These are phyloP conservation scores for Naganishia onofrii DNA, from an alignment of 768 basidiomycete species.

Conservation along the genomic window DNA sequence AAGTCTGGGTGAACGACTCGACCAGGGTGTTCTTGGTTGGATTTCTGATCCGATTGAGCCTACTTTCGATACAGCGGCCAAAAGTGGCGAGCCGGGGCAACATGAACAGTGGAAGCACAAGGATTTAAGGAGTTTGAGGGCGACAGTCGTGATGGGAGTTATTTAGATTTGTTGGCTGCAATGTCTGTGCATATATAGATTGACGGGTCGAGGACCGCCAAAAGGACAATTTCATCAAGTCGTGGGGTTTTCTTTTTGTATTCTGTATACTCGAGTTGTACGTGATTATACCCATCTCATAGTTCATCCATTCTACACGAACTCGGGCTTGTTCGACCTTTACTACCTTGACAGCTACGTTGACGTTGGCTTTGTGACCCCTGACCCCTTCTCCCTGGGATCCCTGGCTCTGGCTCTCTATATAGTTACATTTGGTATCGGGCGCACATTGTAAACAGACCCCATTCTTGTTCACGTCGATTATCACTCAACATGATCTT, in stretches of 20 bases:
- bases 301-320: too few species aligned
- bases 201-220: neutral
- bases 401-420: too few species aligned
- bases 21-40: slow-evolving; percentile 30
- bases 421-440: too few species aligned
- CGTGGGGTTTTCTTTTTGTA: neutral
- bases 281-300: neutral
- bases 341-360: too few species aligned
- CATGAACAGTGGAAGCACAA: slow-evolving; percentile 23
- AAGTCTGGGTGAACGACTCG: slow-evolving; percentile 20
- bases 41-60: slow-evolving; percentile 22
- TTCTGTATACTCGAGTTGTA: neutral
- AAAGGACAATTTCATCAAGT: neutral
- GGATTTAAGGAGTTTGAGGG: slow-evolving; percentile 30
- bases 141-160: slow-evolving; percentile 32
- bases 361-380: too few species aligned
- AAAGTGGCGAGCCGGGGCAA: neutral
- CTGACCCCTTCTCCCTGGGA: too few species aligned
- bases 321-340: too few species aligned
- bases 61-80: neutral
- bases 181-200: neutral
- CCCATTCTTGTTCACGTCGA: neutral
- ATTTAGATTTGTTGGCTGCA: neutral
- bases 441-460: slow-evolving; percentile 3
- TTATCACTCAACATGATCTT: slow-evolving; percentile 4